Conservation (phyloP, 345 rosid species). For the Citrus glauca region DNA sequence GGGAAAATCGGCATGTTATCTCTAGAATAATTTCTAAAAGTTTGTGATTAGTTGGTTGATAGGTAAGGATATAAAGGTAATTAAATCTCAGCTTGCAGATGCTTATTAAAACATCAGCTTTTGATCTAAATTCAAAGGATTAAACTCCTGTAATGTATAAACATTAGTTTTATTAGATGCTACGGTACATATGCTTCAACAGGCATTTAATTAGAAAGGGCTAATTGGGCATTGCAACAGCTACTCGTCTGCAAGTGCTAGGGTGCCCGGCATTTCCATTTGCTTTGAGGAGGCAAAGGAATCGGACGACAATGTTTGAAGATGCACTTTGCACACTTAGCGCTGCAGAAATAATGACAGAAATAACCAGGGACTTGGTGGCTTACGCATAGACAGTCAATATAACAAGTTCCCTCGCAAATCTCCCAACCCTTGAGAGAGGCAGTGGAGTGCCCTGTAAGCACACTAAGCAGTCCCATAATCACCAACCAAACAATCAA, state of each 20-base stretch:
- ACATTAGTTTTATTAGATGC: no score
- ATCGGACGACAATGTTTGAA: neutral
- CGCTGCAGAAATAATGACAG: neutral
- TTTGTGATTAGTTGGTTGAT: no score
- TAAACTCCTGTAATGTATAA: no score
- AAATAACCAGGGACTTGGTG: neutral
- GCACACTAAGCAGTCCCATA: neutral
- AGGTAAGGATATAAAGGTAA: no score
- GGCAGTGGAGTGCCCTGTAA: neutral
- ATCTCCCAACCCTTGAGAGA: neutral
- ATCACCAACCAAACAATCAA: neutral
- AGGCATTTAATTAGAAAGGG: no score
- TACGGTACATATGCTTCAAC: no score
- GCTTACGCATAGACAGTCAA: neutral
- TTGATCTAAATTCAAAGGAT: no score
- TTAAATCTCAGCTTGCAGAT: no score
- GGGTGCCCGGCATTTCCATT: neutral
- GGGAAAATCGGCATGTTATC: neutral
- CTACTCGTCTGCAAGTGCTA: neutral
- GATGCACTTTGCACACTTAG: neutral
- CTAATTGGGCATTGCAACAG: neutral
- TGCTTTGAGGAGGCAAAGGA: neutral
- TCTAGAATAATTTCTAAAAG: neutral
- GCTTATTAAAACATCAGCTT: no score
- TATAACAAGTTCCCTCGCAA: neutral